Base-by-base conservation (phyloP, 2,329 filamentous ascomycete species). In the Colletotrichum chlorophyti region DNA sequence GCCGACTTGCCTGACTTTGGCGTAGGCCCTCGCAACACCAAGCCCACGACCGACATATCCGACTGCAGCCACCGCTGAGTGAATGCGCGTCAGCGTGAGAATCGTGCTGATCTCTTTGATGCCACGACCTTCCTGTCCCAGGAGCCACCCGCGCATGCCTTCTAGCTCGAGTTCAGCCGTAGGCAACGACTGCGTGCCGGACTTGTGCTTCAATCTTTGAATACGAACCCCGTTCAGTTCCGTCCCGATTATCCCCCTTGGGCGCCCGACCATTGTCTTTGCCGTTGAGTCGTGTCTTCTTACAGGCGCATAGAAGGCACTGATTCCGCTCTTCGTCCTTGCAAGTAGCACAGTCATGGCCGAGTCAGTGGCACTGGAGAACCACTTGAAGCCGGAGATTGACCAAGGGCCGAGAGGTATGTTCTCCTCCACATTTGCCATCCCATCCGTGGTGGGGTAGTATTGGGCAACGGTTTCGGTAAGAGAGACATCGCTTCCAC, bases 311-410 rank as follows among this genome's bases (percentile, higher is more conserved):
- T 84, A 81, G 70, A 92, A 92, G 1, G 83, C 79, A 41, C 81
- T 85, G 1, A 91, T 73, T 0, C 78, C 76, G 2, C 79, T 78
- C 2, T 70, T 63, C 0, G 85, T 89, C 52, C 81, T 81, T 1
- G 89, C 88, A 2, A 91, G 82, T 2, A 90, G 72, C 5, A 91
- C 75, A 0, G 84, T 77, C 79, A 89, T 85, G 43, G 86, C 77
- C 0, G 83, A 81, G 68, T 90, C 87, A 0, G 86, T 90, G 0
- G 87, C 87, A 3, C 80, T 85, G 34, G 83, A 87, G 72, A 90
- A 90, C 81, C 87, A 91, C 66, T 91, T 91, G 78, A 90, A 90
- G 0, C 89, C 89, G 29, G 77, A 79, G 58, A 91, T 80, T 6
- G 70, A 73, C 82, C 83, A 89, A 0, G 83, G 83, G 0, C 86